These are phyloP conservation scores for Torulaspora franciscae DNA, from an alignment of 805 yeast genomes.

Conservation along the genomic window DNA sequence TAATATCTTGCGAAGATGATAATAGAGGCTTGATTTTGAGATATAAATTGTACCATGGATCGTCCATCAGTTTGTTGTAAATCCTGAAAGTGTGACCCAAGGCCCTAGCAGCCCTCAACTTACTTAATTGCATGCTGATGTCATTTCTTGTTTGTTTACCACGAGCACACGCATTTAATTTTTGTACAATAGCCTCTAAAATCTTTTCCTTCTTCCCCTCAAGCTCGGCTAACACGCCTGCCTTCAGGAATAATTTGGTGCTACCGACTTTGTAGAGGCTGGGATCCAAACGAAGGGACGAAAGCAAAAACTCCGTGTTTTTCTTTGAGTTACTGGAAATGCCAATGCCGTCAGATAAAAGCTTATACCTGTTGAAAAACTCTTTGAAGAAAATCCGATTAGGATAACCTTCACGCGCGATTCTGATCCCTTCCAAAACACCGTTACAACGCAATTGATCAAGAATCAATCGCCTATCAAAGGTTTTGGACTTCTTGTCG, in stretches of 20 bases:
- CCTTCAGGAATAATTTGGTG: constrained; percentile 89
- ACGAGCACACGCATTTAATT: constrained; percentile 59
- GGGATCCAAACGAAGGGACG: constrained; percentile 63
- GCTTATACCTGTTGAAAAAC: constrained; percentile 67
- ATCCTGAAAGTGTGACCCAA: constrained; percentile 56
- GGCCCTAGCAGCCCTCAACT: constrained; percentile 64
- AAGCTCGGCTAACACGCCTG: constrained; percentile 88
- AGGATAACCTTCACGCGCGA: constrained; percentile 96
- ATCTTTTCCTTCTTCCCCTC: constrained; percentile 72
- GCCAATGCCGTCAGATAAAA: constrained; percentile 52
- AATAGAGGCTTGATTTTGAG: constrained; percentile 70
- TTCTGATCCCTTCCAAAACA: constrained; percentile 95
- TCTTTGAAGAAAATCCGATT: constrained; percentile 82
- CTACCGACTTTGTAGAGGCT: constrained; percentile 84
- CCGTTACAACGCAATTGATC: constrained; percentile 95
- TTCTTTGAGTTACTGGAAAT: constrained; percentile 49
- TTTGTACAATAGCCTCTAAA: constrained; percentile 50
- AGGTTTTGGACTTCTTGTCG: constrained; percentile 60
- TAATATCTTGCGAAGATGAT: constrained; percentile 55
- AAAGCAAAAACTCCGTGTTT: constrained; percentile 63
- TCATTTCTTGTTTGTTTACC: constrained; percentile 56
- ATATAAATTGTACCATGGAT: constrained; percentile 78
- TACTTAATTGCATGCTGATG: constrained; percentile 47
- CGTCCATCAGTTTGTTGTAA: constrained; percentile 45
- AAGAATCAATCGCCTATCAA: constrained; percentile 71